Percentiles rank a stretch among this genome's conserved stretches.
phyloP scores from a whole-genome alignment of 1,284 basidiomycete species.

The Kwoniella shivajii region DNA sequence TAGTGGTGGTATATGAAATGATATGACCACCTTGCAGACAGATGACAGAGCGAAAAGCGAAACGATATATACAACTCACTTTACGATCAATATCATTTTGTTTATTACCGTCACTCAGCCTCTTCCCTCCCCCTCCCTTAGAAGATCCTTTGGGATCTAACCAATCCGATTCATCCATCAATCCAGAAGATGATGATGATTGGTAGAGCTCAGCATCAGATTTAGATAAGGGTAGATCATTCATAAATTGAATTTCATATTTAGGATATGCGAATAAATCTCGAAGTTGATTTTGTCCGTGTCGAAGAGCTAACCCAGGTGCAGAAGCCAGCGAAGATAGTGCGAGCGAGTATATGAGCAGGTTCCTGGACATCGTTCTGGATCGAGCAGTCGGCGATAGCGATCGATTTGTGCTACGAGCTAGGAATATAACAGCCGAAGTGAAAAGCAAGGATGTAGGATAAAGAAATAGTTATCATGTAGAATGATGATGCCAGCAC shows the following conservation, averaged over 20 bases:
- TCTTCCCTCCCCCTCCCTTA: constrained; percentile 58
- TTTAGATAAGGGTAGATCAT: constrained; percentile 71
- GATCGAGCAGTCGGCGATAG: no score
- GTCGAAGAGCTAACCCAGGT: constrained; percentile 16
- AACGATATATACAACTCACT: neutral
- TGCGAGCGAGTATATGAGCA: constrained; percentile 38
- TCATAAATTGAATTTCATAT: constrained; percentile 77
- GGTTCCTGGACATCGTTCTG: constrained; percentile 29
- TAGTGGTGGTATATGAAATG: neutral
- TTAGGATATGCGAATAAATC: constrained; percentile 83
- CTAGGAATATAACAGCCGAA: no score
- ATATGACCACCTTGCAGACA: neutral
- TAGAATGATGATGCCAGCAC: no score
- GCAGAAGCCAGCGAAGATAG: constrained; percentile 24
- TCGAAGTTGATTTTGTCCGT: constrained; percentile 50
- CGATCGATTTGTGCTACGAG: no score
- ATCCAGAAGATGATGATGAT: constrained; percentile 63
- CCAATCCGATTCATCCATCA: constrained; percentile 72
- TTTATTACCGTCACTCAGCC: constrained; percentile 38
- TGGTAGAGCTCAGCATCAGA: constrained; percentile 75
- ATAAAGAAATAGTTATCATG: no score
- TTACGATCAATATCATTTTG: neutral
- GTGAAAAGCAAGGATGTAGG: no score
- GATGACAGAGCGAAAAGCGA: no score
- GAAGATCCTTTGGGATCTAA: constrained; percentile 63